Base-by-base conservation (phyloP, 352 stramenopile genomes). In the Bremia lactucae region DNA sequence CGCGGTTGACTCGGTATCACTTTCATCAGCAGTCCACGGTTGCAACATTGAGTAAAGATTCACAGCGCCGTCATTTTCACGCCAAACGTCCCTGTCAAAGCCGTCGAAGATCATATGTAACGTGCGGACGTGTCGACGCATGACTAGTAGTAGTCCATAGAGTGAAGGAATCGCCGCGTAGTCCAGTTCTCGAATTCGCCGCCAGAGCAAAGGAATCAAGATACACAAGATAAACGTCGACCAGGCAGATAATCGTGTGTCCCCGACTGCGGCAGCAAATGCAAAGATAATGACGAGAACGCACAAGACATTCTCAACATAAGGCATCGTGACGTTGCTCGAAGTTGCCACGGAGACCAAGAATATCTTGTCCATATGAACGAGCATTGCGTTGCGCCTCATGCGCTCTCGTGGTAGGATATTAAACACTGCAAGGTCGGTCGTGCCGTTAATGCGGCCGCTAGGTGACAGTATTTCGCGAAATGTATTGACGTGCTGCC, bases 11-110 rank as follows among this genome's bases (percentile, higher is more conserved):
- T 58, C 31, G 0, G 40, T 40, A 20, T 64, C 65, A 19, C 40
- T 40, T 43, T 62, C 25, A 3, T 42, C 21, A 10, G 42, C 18
- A 16, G 38, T 24, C 65, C 65, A 50, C 20, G 65, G 47, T 72
- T 52, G 36, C 20, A 61, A 13, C 64, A 80, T 85, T 21, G 72
- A 81, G 42, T 72, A 54, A 7, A 84, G 57, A 31, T 86, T 88
- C 8, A 89, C 77, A 1, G 56, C 63, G 8, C 77, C 73, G 25
- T 88, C 73, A 37, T 87, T 87, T 35, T 75, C 66, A 19, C 64
- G 35, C 76, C 76, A 87, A 11, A 72, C 20, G 10, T 65, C 55
- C 1, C 44, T 42, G 19, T 85, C 62, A 43, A 83, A 82, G 10
- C 65, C 67, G 20, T 84, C 63, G 50, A 83, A 83, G 35, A 85